These are phyloP conservation scores for Backusella luteola DNA, from an alignment of 192 early-diverging fungal genomes.

Conservation along the genomic window DNA sequence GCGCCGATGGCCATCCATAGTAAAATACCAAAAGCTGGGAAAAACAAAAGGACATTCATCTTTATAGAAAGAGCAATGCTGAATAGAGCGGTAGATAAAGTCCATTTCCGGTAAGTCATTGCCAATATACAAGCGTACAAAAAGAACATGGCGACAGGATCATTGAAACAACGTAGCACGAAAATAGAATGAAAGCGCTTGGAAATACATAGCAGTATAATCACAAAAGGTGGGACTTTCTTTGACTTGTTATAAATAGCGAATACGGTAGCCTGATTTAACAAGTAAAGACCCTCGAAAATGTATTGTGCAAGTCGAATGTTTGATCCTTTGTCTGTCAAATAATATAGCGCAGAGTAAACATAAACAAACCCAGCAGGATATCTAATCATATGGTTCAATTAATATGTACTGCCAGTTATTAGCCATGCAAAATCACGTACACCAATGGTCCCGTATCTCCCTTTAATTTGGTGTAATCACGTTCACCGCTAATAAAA, in stretches of 20 bases:
- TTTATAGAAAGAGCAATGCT: conserved; percentile 88
- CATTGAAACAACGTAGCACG: conserved; percentile 91
- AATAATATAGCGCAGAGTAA: conserved; percentile 67
- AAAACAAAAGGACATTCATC: conserved; percentile 93
- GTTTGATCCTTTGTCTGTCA: conserved; percentile 67
- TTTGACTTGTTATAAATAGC: conserved; percentile 61
- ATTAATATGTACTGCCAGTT: neutral
- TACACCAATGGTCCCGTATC: conserved; percentile 94
- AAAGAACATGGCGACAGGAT: conserved; percentile 86
- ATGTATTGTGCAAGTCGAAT: conserved; percentile 78
- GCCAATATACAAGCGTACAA: conserved; percentile 68
- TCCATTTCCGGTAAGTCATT: conserved; percentile 54
- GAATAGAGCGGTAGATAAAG: conserved; percentile 55
- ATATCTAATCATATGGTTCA: conserved; percentile 50
- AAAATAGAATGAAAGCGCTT: conserved; percentile 94
- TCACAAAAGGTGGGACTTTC: conserved; percentile 57
- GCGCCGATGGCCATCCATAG: conserved; percentile 51
- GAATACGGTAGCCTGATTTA: conserved; percentile 65
- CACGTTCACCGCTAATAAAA: conserved; percentile 78
- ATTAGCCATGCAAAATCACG: neutral
- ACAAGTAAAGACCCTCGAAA: conserved; percentile 76
- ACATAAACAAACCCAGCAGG: conserved; percentile 94
- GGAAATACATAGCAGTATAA: conserved; percentile 70
- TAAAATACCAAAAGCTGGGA: conserved; percentile 80
- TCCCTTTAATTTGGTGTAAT: conserved; percentile 78